These are phyloP conservation scores for Carex kokanica DNA, from an alignment of 176 grass and related monocot species.

Conservation along the genomic window DNA sequence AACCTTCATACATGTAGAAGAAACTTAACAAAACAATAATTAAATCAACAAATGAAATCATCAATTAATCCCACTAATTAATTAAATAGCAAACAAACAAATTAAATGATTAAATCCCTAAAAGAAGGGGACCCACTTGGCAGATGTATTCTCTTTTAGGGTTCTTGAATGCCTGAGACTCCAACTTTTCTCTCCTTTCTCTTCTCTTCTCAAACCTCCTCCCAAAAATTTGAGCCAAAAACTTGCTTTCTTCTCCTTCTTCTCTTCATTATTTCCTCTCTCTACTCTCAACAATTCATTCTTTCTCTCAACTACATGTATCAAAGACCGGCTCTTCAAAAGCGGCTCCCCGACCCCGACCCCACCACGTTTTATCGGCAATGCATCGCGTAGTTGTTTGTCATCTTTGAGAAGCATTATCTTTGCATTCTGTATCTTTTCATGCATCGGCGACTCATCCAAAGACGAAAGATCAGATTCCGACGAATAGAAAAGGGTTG, in stretches of 20 bases:
- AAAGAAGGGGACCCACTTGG: conserved; percentile 60
- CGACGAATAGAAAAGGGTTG: conserved; percentile 36
- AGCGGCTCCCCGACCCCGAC: conserved; percentile 27
- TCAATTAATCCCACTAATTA: conserved; percentile 12
- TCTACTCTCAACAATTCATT: conserved; percentile 38
- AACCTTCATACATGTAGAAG: not conserved
- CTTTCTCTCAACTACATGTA: conserved; percentile 31
- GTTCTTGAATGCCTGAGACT: conserved; percentile 44
- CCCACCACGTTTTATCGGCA: not conserved
- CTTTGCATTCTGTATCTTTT: not conserved
- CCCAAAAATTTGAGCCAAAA: conserved; percentile 72
- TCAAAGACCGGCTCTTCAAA: conserved; percentile 39
- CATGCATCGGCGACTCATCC: conserved; percentile 29
- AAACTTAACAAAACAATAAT: conserved; percentile 16
- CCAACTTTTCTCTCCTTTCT: conserved; percentile 36
- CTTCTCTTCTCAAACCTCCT: conserved; percentile 30
- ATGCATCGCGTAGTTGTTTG: conserved; percentile 3
- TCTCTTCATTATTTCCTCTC: conserved; percentile 31
- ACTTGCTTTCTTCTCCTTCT: conserved; percentile 40
- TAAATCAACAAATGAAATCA: conserved; percentile 1
- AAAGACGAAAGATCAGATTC: conserved; percentile 44
- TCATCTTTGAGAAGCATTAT: conserved; percentile 24
- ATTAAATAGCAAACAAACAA: conserved; percentile 12
- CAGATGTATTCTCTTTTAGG: conserved; percentile 41
- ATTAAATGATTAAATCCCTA: conserved; percentile 10